Base-by-base conservation (phyloP, 1,139 yeast genomes). In the Lodderomyces pseudojiufengensis region DNA sequence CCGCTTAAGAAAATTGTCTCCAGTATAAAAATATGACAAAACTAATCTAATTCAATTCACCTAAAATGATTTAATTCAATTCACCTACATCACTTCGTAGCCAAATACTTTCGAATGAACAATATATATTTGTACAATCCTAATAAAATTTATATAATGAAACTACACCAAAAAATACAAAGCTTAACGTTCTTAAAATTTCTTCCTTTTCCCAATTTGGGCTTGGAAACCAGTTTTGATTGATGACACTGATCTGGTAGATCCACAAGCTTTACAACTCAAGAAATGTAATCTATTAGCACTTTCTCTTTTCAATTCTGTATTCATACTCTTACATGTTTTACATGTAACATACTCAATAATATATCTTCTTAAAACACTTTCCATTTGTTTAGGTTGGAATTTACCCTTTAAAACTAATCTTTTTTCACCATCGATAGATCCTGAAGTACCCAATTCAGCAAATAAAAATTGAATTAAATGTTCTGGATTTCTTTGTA, bases 201-300 rank as follows among this genome's bases (percentile, higher is more conserved):
- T 80, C 80, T 75, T 80, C 75, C 84, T 80, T 65, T 80, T 78
- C 50, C 87, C 84, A 60, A 84, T 80, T 64, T 87, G 84, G 49
- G 98, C 99, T 73, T 90, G 97, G 95, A 87, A 92, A 81, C 99
- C 99, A 38, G 97, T 86, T 79, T 94, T 92, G 67, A 94, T 94
- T 34, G 96, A 87, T 49, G 95, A 82, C 43, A 92, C 99, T 35
- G 97, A 88, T 71, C 97, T 83, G 39, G 97, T 83, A 34, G 96
- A 86, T 50, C 98, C 98, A 76, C 99, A 92, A 40, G 95, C 87
- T 60, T 90, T 90, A 76, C 99, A 92, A 57, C 92, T 95, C 73
- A 94, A 77, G 75, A 92, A 92, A 73, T 86, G 95, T 69, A 92
- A 78, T 74, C 99, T 86, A 73, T 90, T 92, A 44, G 92, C 84